These are phyloP conservation scores for Nakazawaea laoshanensis DNA, from an alignment of 805 yeast species.

Conservation along the genomic window DNA sequence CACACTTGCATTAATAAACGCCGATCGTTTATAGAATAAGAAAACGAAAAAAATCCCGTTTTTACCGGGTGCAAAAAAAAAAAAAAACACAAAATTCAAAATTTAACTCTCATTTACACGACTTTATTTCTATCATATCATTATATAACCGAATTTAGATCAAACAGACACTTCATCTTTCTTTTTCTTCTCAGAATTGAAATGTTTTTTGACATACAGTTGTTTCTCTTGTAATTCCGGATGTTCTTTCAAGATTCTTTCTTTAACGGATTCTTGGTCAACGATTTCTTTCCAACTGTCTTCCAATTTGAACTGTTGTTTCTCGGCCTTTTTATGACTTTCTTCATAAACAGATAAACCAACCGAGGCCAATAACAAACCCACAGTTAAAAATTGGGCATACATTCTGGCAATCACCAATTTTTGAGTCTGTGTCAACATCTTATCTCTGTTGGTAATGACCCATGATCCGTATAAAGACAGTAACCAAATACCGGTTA, in stretches of 20 bases:
- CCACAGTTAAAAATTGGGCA: slow-evolving; percentile 77
- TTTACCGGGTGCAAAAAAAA: too few species aligned
- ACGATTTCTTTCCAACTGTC: slow-evolving; percentile 41
- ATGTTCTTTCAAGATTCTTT: slow-evolving; percentile 8
- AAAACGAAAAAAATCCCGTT: too few species aligned
- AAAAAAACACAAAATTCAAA: too few species aligned
- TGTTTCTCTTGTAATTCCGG: slow-evolving; percentile 7
- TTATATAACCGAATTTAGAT: neutral
- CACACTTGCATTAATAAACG: too few species aligned
- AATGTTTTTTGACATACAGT: slow-evolving; percentile 10
- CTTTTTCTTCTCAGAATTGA: slow-evolving; percentile 2
- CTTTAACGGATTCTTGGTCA: slow-evolving; percentile 27
- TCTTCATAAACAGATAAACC: slow-evolving; percentile 59
- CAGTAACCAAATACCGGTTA: slow-evolving; percentile 72
- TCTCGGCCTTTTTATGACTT: slow-evolving; percentile 31
- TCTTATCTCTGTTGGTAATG: slow-evolving; percentile 60
- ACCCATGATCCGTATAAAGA: slow-evolving; percentile 77
- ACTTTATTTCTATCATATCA: neutral
- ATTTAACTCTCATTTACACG: too few species aligned
- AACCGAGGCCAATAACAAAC: slow-evolving; percentile 59
- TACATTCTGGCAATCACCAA: slow-evolving; percentile 87
- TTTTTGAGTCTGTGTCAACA: slow-evolving; percentile 71
- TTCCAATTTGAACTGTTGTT: slow-evolving; percentile 23
- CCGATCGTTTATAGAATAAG: too few species aligned
- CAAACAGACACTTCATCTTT: neutral